Evolutionary conservation across 108 stramenopile species (phyloP).

Genomic region (Cylindrotheca fusiformis): DNA sequence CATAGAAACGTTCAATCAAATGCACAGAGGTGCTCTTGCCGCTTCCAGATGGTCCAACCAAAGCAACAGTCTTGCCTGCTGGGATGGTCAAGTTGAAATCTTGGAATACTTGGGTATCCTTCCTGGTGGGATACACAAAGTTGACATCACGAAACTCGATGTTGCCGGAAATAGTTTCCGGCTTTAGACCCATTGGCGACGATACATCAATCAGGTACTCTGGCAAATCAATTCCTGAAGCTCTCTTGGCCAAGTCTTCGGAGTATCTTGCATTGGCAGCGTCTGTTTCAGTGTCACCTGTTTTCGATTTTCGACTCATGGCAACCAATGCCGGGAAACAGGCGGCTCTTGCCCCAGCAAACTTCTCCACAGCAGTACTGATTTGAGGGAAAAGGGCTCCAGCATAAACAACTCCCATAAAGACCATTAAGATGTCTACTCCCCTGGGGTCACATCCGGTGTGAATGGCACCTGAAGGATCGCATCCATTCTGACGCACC

Average conservation of each 20-base stretch:
- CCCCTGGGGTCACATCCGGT: constrained; percentile 34
- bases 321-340: constrained; percentile 41
- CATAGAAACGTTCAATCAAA: constrained; percentile 82
- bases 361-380: constrained; percentile 35
- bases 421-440: constrained; percentile 39
- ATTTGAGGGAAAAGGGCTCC: constrained; percentile 45
- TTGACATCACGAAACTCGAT: constrained; percentile 44
- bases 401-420: constrained; percentile 48
- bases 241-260: constrained; percentile 4
- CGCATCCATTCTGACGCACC: constrained; percentile 39
- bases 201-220: constrained; percentile 55
- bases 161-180: constrained; percentile 35
- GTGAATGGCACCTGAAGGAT: constrained; percentile 43
- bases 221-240: constrained; percentile 9
- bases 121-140: constrained; percentile 65
- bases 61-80: constrained; percentile 65
- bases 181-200: constrained; percentile 43
- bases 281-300: constrained; percentile 11
- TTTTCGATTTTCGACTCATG: constrained; percentile 26
- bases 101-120: constrained; percentile 40
- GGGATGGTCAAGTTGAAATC: constrained; percentile 53
- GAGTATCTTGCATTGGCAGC: constrained; percentile 4
- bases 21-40: constrained; percentile 70
- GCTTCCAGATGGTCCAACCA: constrained; percentile 59
- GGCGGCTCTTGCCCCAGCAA: constrained; percentile 37